These are phyloP conservation scores for Chondrostereum purpureum DNA, from an alignment of 1,284 basidiomycete species.

Conservation along the genomic window DNA sequence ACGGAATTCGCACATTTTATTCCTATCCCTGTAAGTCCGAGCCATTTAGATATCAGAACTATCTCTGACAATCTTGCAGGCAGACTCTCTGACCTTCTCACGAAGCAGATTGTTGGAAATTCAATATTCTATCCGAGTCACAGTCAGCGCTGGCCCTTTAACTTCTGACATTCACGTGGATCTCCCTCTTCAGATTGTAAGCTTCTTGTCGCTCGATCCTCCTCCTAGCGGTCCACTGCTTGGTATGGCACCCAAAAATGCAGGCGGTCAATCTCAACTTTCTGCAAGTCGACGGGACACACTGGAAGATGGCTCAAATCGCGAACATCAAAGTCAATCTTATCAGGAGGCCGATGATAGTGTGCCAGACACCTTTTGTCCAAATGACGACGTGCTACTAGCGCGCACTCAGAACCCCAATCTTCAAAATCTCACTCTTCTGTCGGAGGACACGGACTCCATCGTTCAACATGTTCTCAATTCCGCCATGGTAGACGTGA, in stretches of 20 bases:
- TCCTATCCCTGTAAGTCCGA: conserved; percentile 61
- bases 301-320: no score
- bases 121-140: conserved; percentile 69
- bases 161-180: conserved; percentile 60
- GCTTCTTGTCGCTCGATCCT: conserved; percentile 78
- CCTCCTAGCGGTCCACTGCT: conserved; percentile 37
- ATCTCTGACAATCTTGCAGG: conserved; percentile 29
- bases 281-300: no score
- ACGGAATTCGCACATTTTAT: conserved; percentile 60
- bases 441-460: conserved; percentile 27
- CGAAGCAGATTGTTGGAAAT: conserved; percentile 78
- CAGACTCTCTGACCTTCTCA: conserved; percentile 70
- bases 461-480: conserved; percentile 26
- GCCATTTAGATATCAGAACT: background rate
- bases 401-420: no score
- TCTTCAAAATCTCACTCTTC: conserved; percentile 19
- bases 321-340: no score
- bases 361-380: no score
- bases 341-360: no score
- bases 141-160: conserved; percentile 59
- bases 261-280: no score
- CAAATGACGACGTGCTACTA: no score
- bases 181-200: conserved; percentile 70
- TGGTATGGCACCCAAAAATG: background rate
- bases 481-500: conserved; percentile 18